These are phyloP conservation scores for Mycena amicta DNA, from an alignment of 768 basidiomycete species.

Conservation along the genomic window DNA sequence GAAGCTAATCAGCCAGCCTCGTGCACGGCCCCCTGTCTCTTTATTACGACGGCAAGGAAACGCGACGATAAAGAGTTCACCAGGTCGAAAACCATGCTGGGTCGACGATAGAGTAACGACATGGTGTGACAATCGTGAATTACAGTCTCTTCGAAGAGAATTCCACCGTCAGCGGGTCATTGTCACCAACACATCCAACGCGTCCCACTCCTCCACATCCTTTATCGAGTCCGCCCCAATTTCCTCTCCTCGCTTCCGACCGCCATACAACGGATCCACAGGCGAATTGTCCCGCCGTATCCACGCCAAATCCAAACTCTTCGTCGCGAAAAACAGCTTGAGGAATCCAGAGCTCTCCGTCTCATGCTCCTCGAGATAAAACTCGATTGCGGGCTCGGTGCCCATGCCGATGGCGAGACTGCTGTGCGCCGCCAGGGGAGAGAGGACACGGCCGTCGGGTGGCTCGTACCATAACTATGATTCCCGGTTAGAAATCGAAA, in stretches of 20 bases:
- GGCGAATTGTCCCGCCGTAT: slow-evolving; percentile 36
- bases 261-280: slow-evolving; percentile 4
- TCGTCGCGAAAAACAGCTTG: slow-evolving; percentile 51
- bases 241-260: neutral
- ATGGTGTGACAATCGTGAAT: too few species aligned
- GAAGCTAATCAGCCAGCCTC: too few species aligned
- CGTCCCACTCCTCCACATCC: neutral
- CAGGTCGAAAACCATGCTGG: too few species aligned
- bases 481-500: neutral
- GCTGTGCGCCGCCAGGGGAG: neutral
- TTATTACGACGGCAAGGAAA: too few species aligned
- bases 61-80: too few species aligned
- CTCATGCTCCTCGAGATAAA: neutral
- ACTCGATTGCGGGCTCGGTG: neutral
- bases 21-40: too few species aligned
- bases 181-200: neutral
- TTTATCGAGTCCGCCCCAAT: neutral
- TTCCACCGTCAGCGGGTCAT: too few species aligned
- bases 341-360: slow-evolving; percentile 36
- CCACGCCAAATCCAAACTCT: slow-evolving; percentile 41
- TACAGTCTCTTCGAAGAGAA: too few species aligned
- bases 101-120: too few species aligned
- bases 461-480: neutral
- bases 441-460: neutral
- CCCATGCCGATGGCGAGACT: neutral